Evolutionary conservation across 1,284 basidiomycete species (phyloP), one percentile per base, ranked within the genome.

Genomic region (Cryptococcus deneoformans): DNA sequence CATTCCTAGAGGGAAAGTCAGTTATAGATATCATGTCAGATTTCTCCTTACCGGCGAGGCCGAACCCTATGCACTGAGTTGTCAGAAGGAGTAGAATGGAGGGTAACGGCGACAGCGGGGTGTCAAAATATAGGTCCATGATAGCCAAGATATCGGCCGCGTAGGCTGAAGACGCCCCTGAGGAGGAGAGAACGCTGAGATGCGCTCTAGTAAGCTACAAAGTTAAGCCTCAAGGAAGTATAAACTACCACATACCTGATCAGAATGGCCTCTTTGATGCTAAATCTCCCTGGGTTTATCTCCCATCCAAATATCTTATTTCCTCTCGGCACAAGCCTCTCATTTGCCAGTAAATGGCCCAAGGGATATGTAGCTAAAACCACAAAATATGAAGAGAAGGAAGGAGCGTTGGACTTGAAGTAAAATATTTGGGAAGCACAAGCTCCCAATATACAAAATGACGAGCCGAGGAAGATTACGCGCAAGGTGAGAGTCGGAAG

Each of bases 21-120:
- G 44, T 44, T 40, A 8, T 4, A 38, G 11, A 34, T 16, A 46
- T 46, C 1, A 35, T 24, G 43, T n/a, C 9, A n/a, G n/a, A 29
- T 29, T 29, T 29, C 38, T 34, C 24, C 72, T 54, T 53, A 59
- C 81, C 82, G 9, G 79, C 79, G 5, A 83, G 67, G 1, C 81
- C 82, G 54, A 82, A 82, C 3, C 82, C 82, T 37, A 83, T 79
- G 48, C 81, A 74, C 63, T 84, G 82, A 1, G 81, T 83, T 4
- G 79, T 79, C 50, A 82, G 75, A 1, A 84, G 74, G 0, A 83
- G 81, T 56, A 85, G 81, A 36, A 85, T 82, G 2, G 79, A 75
- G 2, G 76, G 68, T 4, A 76, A 34, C 0, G 74, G 58, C 12
- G 71, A 66, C 1, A 80, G 70, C 0, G 73, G 75, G 20, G 68